These are phyloP conservation scores for Chernovozyma aurita DNA, from an alignment of 1,139 yeast genomes.

Conservation along the genomic window DNA sequence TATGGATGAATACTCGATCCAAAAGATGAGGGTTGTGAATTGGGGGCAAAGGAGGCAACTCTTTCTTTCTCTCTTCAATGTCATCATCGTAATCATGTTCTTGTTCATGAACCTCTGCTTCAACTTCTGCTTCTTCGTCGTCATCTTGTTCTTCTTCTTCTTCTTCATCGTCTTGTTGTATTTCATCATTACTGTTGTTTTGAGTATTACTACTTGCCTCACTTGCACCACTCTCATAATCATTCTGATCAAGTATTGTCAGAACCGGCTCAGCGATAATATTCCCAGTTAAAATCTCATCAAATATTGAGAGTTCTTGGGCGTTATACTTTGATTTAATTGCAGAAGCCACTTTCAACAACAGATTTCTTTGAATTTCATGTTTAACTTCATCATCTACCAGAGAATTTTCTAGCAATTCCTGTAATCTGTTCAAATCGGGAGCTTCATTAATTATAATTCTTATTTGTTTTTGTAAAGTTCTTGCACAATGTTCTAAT, in stretches of 20 bases:
- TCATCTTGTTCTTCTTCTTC: conserved; percentile 12
- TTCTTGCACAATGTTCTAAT: conserved; percentile 37
- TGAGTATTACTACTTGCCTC: conserved; percentile 5
- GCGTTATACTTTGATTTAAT: conserved; percentile 50
- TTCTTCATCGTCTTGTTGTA: conserved; percentile 3
- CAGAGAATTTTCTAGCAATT: conserved; percentile 18
- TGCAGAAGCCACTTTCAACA: conserved; percentile 55
- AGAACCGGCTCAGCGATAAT: conserved; percentile 7
- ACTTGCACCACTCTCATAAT: background rate
- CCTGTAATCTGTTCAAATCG: conserved; percentile 35
- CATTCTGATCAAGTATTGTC: background rate
- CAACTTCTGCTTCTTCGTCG: background rate
- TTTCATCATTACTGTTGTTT: conserved; percentile 11
- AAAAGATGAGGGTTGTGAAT: conserved; percentile 57
- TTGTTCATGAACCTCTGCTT: background rate
- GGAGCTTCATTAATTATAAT: conserved; percentile 55
- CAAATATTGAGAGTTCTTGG: conserved; percentile 45
- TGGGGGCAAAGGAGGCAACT: conserved; percentile 68
- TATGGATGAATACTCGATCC: conserved; percentile 77
- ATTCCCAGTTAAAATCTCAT: conserved; percentile 33
- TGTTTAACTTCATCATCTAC: conserved; percentile 37
- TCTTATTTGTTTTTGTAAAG: conserved; percentile 48
- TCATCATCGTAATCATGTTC: conserved; percentile 3
- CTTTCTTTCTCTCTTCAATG: conserved; percentile 10
- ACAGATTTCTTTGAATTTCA: conserved; percentile 49